Evolutionary conservation across 2,329 filamentous ascomycete species (phyloP), one percentile per base, ranked within the genome.

Genomic region (Fusarium sublunatum): DNA sequence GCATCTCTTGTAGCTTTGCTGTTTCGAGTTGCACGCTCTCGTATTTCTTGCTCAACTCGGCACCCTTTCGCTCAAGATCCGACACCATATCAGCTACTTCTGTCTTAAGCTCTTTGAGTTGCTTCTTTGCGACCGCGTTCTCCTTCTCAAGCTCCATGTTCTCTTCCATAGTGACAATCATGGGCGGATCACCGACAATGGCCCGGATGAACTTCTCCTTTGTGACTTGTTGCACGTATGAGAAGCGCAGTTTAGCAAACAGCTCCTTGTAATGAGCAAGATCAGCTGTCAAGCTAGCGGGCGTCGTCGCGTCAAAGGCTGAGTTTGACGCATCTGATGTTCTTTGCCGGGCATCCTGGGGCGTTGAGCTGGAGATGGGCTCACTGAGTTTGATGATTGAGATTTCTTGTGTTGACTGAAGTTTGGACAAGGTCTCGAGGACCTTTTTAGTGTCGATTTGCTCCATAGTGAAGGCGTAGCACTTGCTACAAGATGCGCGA

Each of bases 151-250:
- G 78, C 54, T 89, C 88, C 43, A 89, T 80, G 73, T 97, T 98
- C 73, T 98, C 93, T 69, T 88, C 85, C 39, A 89, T 86, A 36
- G 89, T 89, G 55, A 96, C 91, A 41, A 98, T 90, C 13, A 93
- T 83, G 0, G 94, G 95, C 44, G 93, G 92, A 63, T 97, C 91
- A 63, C 92, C 92, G 13, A 96, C 92, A 69, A 98, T 96, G 64
- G 91, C 89, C 67, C 93, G 91, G 51, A 99, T 89, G 76, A 97
- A 98, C 73, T 97, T 96, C 76, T 99, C 95, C 78, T 98, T 99
- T 40, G 94, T 98, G 62, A 98, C 93, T 81, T 98, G 95, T 78
- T 99, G 95, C 69, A 97, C 91, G 78, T 98, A 98, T 65, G 91
- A 96, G 81, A 98, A 98, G 69, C 94, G 92, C 35, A 98, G 84